Base-by-base conservation (phyloP, 1,284 basidiomycete genomes). In the Ustilago nuda region DNA sequence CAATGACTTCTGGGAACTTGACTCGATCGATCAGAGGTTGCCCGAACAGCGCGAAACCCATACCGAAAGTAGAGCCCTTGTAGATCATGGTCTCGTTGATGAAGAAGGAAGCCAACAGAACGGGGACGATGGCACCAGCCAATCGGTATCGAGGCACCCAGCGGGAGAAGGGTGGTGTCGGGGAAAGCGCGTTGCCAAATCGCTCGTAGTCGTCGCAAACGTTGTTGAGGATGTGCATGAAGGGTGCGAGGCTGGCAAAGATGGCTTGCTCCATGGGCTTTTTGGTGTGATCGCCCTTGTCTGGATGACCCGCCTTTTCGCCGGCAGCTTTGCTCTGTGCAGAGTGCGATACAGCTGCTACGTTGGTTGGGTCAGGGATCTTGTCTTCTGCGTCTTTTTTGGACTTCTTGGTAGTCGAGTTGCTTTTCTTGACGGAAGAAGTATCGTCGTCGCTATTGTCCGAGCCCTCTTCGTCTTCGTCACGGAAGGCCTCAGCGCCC, bases 41-140 rank as follows among this genome's bases (percentile, higher is more conserved):
- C 9, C 87, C 89, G 81, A 90, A 91, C 76, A 90, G 87, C 2
- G 71, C 87, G 45, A 89, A 84, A 0, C 90, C 90, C 55, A 89
- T 78, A 0, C 81, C 70, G 66, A 90, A 88, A 0, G 88, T 87
- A 0, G 86, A 82, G 8, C 85, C 81, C 9, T 88, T 85, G 17
- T 88, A 87, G 71, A 89, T 87, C 41, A 88, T 67, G 59, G 85
- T 85, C 0, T 88, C 82, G 12, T 87, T 87, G 8, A 89, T 82
- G 63, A 88, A 85, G 23, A 87, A 85, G 36, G 88, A 84, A 3
- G 86, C 78, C 45, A 89, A 80, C 33, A 86, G 51, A 1, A 87
- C 3, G 8, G 86, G 86, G 0, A 84, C 57, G 4, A 88, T 37
- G 4, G 85, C 76, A 12, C 74, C 81, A 0, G 86, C 87, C 11